Evolutionary conservation across 306 rosid genomes (phyloP), one percentile per base, ranked within the genome.

Genomic region (Casuarina glauca): DNA sequence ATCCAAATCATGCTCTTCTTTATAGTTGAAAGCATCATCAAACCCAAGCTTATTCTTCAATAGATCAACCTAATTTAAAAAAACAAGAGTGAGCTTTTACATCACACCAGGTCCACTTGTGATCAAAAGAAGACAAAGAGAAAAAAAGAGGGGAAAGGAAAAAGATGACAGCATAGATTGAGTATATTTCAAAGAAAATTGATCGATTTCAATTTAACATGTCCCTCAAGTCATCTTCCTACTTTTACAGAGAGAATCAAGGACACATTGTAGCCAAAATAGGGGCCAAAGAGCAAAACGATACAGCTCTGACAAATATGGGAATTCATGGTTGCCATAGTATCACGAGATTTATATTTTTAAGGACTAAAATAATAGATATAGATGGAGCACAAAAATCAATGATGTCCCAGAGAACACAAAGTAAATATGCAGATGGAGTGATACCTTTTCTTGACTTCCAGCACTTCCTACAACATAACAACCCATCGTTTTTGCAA

Each of bases 401-500:
- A 26, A 49, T 49, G 13, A 49, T 8, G 53, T 3, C 2, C 53
- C 13, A 49, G 16, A 26, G 32, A 46, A 46, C 6, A n/a, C 2
- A 53, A 53, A 19, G 20, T 16, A 54, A 0, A 0, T 6, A 54
- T 19, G 8, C 63, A 19, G 20, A 20, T 20, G 9, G 36, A 6
- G 9, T 0, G 9, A 2, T 41, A 66, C 49, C 70, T 66, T 66
- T 41, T 66, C 70, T 66, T 41, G 16, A 66, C 70, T 66, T 42
- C 70, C 70, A 66, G 49, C 70, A 66, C 70, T 66, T 66, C 49
- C 49, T 39, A 66, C 70, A 16, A 66, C 49, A 41, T 15, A 66
- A 66, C 70, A 66, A 17, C 70, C 70, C 49, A 6, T 16, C 49
- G 17, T 15, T n/a, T 41, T 66, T 16, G 70, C 70, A 6, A 66